Evolutionary conservation across 805 yeast species (phyloP).

Genomic region (Torulaspora maleeae): DNA sequence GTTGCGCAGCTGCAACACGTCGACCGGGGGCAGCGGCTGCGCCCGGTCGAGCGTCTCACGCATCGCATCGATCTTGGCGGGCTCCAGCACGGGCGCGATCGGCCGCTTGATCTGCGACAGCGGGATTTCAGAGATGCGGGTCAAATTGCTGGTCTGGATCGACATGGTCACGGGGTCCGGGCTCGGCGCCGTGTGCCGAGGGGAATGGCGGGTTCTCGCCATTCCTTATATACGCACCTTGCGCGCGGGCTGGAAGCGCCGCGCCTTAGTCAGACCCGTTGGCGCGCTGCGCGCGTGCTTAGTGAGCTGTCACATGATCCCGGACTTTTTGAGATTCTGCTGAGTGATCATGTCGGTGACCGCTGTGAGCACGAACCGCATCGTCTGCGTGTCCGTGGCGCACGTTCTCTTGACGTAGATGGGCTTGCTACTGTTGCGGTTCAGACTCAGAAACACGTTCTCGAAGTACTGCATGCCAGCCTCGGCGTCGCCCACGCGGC

Average conservation of each 20-base stretch:
- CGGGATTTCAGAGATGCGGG: conserved; percentile 56
- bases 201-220: no score
- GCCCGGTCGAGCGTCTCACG: conserved; percentile 59
- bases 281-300: background rate
- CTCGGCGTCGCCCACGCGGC: conserved; percentile 57
- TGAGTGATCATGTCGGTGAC: conserved; percentile 89
- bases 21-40: conserved; percentile 76
- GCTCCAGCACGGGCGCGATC: conserved; percentile 77
- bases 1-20: conserved; percentile 64
- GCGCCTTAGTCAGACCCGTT: background rate
- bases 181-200: background rate
- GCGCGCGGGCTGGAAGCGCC: conserved; percentile 3
- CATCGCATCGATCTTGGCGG: conserved; percentile 74
- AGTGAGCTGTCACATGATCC: conserved; percentile 46
- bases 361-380: conserved; percentile 86
- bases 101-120: conserved; percentile 68
- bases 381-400: conserved; percentile 86
- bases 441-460: conserved; percentile 55
- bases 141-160: conserved; percentile 56
- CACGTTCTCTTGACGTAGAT: conserved; percentile 89
- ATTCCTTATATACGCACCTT: conserved; percentile 6
- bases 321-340: conserved; percentile 73
- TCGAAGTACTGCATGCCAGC: conserved; percentile 72
- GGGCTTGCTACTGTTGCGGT: conserved; percentile 56
- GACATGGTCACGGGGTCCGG: conserved; percentile 46